Evolutionary conservation across 306 rosid genomes (phyloP), one percentile per base, ranked within the genome.

Genomic region (Ormosia semicastrata): DNA sequence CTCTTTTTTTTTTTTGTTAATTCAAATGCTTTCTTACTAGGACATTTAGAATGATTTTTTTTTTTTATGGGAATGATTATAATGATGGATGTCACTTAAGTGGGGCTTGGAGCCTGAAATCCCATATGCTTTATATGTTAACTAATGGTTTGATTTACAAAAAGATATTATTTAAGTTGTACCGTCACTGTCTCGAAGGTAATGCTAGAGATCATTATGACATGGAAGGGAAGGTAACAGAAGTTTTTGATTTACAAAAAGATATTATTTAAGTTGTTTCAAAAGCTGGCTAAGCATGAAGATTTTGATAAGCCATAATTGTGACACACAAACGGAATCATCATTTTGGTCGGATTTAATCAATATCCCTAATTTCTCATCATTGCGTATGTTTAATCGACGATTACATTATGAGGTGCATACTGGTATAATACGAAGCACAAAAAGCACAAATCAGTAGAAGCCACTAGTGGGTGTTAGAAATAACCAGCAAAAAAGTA

Each of bases 61-160:
- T 53, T 67, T 18, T 54, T 6, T 8, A 41, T 57, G 88, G 86
- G 88, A 82, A 80, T 85, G 82, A 80, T 87, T 82, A 67, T 74
- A 84, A 86, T 83, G 88, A 81, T 87, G 85, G 68, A 44, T 88
- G 84, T 81, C 91, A 59, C 75, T 83, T 71, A 52, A 81, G 85
- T 81, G 76, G 90, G 81, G 73, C 87, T 56, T 33, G 46, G 29
- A 14, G 84, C 80, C 69, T 82, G 75, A 80, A 77, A 83, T 78
- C 87, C 88, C 85, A 34, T 56, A 75, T 82, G 91, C 87, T 87
- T 89, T 83, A 79, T 77, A 82, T 91, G 86, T 87, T 85, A 88
- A 82, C 87, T 66, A 71, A 80, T 72, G 93, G 90, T 83, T 91
- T 89, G 90, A 81, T 88, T 83, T 85, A 72, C 84, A 9, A 63